Base-by-base conservation (phyloP, 1,284 basidiomycete genomes). In the Cutaneotrichosporon sp. region DNA sequence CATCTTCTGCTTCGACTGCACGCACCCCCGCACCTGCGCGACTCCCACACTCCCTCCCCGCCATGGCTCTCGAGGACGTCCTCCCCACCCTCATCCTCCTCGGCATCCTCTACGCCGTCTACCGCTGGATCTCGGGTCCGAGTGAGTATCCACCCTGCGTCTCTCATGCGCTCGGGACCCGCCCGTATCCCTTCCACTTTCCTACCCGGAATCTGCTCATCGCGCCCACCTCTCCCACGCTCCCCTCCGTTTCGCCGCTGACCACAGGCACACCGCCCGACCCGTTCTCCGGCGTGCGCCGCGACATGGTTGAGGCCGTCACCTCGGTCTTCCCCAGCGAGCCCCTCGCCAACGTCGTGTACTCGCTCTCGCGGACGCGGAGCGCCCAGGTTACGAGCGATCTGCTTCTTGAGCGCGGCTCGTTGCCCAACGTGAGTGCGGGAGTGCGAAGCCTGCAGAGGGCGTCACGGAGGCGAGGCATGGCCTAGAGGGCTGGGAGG, bases 311-410 rank as follows among this genome's bases (percentile, higher is more conserved):
- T 61, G 73, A 78, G 46, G 74, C 75, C 6, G 72, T 81, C 9
- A 70, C 75, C n/a, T 60, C 71, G 5, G 73, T 77, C 0, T 81
- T 81, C 67, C 80, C 80, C 1, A 67, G 80, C 60, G 68, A 79
- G 14, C 73, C 75, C 10, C 38, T 74, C n/a, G 59, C 69, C 1
- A 69, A 73, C 46, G 74, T 81, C 59, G 71, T 79, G 22, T 80
- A 77, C 54, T 72, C 71, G 13, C 69, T 81, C n/a, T 73, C 73
- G 8, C 69, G 72, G 64, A 80, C 78, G 3, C 65, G 72, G n/a
- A 74, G 67, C 9, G 72, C 70, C n/a, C 77, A 80, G 67, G 57
- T 70, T 14, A 80, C 80, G 6, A 72, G 70, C 43, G 80, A 81
- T 56, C 69, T 75, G 60, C 77, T 80, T 33, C 67, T 81, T 5